phyloP scores from a whole-genome alignment of 1,284 basidiomycete genomes.

The Leccinum fallax region DNA sequence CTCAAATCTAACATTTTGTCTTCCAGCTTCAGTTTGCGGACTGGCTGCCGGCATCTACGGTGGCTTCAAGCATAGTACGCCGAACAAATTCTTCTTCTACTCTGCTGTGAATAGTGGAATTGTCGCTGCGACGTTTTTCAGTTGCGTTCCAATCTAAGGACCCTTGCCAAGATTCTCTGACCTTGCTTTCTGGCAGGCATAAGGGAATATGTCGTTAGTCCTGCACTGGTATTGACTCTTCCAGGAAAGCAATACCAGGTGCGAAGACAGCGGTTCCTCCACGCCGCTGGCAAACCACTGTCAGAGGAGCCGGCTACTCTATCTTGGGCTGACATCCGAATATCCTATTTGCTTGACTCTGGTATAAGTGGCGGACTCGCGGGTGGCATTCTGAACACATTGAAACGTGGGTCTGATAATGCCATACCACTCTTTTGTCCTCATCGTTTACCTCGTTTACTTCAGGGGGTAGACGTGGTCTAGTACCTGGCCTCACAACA shows the following conservation, averaged over 20 bases:
- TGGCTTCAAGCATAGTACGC: constrained; percentile 45
- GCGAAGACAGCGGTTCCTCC: constrained; percentile 39
- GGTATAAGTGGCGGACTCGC: constrained; percentile 63
- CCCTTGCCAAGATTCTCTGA: background rate
- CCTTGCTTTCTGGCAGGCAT: constrained; percentile 46
- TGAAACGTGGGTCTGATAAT: constrained; percentile 41
- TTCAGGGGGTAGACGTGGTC: constrained; percentile 44
- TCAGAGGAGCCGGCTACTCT: constrained; percentile 15
- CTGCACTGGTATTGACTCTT: constrained; percentile 43
- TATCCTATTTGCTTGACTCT: constrained; percentile 61
- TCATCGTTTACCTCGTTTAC: constrained; percentile 2
- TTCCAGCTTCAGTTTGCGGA: constrained; percentile 48
- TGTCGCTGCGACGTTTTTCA: constrained; percentile 69
- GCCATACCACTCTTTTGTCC: background rate
- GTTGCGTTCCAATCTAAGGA: constrained; percentile 43
- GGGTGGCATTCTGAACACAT: constrained; percentile 53
- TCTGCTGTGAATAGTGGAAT: constrained; percentile 68
- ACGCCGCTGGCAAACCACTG: constrained; percentile 7
- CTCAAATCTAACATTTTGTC: constrained; percentile 16
- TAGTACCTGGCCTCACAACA: constrained; percentile 56
- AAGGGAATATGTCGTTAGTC: constrained; percentile 66
- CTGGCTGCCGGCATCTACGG: constrained; percentile 58
- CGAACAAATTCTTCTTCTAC: constrained; percentile 37
- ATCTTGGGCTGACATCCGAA: constrained; percentile 55
- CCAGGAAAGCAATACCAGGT: constrained; percentile 37